Conservation (phyloP, 345 rosid species). For the Gossypium bickii region DNA sequence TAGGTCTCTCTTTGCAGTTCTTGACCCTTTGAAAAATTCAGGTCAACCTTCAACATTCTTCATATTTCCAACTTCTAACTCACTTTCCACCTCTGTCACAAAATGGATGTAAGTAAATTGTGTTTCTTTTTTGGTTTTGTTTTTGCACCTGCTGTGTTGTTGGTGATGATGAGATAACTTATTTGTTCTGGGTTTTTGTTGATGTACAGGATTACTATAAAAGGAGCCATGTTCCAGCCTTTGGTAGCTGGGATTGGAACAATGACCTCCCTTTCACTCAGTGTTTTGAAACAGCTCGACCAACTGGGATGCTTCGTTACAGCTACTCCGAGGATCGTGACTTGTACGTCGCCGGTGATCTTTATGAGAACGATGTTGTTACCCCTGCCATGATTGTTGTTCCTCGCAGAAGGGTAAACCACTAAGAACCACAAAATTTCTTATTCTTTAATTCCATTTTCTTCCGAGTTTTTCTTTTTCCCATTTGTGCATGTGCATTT, state of each 20-base stretch:
- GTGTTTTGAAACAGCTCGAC: conserved; percentile 78
- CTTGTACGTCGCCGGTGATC: conserved; percentile 84
- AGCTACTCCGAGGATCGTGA: conserved; percentile 70
- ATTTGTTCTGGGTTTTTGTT: not conserved
- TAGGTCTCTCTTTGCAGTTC: not conserved
- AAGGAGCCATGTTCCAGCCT: conserved; percentile 80
- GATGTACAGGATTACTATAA: conserved; percentile 34
- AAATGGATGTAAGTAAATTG: conserved; percentile 1
- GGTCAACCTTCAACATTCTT: not conserved
- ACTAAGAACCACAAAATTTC: not conserved
- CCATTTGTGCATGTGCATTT: not conserved
- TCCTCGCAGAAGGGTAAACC: conserved; percentile 66
- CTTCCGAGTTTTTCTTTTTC: not conserved
- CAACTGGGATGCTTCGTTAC: conserved; percentile 63
- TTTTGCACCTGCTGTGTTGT: not conserved
- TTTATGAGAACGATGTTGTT: conserved; percentile 67
- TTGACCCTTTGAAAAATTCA: not conserved
- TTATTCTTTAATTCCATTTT: not conserved
- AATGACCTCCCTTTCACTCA: conserved; percentile 77
- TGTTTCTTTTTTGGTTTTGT: not conserved
- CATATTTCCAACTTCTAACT: not conserved
- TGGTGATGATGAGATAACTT: not conserved
- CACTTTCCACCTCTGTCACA: not conserved
- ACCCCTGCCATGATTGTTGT: conserved; percentile 88
- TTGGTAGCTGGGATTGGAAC: conserved; percentile 99